Percentiles rank a stretch among this genome's conserved stretches.
phyloP scores from a whole-genome alignment of 805 yeast genomes.

The Hanseniaspora jakobsenii region DNA sequence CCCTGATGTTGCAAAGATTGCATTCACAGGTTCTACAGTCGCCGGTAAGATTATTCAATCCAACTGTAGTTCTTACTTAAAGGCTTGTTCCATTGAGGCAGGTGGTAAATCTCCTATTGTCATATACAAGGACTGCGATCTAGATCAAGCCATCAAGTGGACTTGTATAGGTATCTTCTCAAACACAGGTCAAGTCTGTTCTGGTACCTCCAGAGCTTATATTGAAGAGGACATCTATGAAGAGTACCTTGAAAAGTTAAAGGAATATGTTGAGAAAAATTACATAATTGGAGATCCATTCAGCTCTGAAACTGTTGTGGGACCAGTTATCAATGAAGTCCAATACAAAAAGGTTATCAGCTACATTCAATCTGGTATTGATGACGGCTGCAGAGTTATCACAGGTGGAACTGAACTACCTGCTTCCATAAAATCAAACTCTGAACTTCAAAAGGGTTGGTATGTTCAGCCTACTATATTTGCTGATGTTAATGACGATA shows the following conservation, averaged over 20 bases:
- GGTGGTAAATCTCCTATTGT: conserved; percentile 63
- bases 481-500: conserved; percentile 51
- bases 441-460: conserved; percentile 36
- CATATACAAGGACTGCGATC: conserved; percentile 50
- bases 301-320: conserved; percentile 37
- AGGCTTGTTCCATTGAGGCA: conserved; percentile 56
- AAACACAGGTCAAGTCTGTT: conserved; percentile 59
- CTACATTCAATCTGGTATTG: conserved; percentile 36
- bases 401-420: conserved; percentile 31
- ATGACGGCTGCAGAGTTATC: conserved; percentile 39
- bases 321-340: conserved; percentile 48
- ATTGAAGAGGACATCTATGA: conserved; percentile 48
- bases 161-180: conserved; percentile 52
- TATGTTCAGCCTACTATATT: conserved; percentile 68
- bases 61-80: conserved; percentile 48
- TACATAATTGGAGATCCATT: conserved; percentile 49
- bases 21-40: conserved; percentile 55
- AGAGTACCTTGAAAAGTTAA: conserved; percentile 36
- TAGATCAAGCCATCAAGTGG: conserved; percentile 58
- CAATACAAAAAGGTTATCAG: conserved; percentile 43
- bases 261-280: conserved; percentile 34
- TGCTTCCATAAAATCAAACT: conserved; percentile 27
- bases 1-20: conserved; percentile 43
- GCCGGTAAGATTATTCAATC: conserved; percentile 57
- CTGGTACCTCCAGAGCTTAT: conserved; percentile 52